Conservation (phyloP, 495 filamentous ascomycete genomes). For the Hyaloscypha hepaticicola region DNA sequence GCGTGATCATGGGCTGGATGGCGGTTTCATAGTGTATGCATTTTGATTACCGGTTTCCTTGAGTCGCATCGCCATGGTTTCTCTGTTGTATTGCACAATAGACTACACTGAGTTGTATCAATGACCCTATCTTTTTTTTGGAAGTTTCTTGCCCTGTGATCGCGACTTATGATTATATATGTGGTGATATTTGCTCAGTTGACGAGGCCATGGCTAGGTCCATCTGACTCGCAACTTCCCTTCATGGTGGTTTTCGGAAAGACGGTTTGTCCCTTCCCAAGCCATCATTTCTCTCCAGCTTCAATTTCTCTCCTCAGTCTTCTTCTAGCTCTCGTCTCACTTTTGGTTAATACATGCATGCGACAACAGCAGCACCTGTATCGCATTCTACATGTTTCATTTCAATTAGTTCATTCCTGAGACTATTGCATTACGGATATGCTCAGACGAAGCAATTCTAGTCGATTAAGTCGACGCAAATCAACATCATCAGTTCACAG, state of each 20-base stretch:
- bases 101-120: conserved; percentile 21
- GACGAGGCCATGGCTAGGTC: neutral
- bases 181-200: conserved; percentile 1
- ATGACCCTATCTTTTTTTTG: conserved; percentile 5
- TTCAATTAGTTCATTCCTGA: conserved; percentile 25
- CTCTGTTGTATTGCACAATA: conserved; percentile 26
- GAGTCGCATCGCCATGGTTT: conserved; percentile 23
- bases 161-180: neutral
- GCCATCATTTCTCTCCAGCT: neutral
- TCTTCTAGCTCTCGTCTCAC: conserved; percentile 13
- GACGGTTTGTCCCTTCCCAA: conserved; percentile 16
- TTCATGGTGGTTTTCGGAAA: neutral
- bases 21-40: conserved; percentile 31
- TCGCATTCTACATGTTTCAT: conserved; percentile 26
- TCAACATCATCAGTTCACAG: conserved; percentile 61
- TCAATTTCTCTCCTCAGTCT: neutral
- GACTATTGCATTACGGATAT: conserved; percentile 34
- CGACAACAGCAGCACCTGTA: conserved; percentile 23
- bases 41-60: conserved; percentile 34
- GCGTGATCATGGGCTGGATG: conserved; percentile 28
- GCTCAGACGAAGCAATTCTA: conserved; percentile 47
- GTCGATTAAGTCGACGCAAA: conserved; percentile 56
- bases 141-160: conserved; percentile 4
- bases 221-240: conserved; percentile 6
- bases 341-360: conserved; percentile 33